These are phyloP conservation scores for Phaeosphaeria sp. DNA, from an alignment of 2,329 filamentous ascomycete genomes.

Conservation along the genomic window DNA sequence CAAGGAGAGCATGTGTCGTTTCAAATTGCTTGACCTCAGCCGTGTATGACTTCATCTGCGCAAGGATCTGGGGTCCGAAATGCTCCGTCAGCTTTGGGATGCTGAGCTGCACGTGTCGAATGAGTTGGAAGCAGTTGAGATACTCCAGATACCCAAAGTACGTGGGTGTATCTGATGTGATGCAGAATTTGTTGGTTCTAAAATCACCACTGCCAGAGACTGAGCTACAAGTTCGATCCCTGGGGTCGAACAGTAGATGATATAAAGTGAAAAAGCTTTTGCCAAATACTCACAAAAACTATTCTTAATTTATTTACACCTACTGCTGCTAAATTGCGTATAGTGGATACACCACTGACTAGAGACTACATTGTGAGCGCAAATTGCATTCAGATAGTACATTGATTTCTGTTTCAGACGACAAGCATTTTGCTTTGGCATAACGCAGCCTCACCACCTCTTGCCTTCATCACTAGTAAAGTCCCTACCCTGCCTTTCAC, in stretches of 20 bases:
- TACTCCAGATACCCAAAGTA: conserved; percentile 26
- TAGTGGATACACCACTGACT: background rate
- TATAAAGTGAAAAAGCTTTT: too few species aligned
- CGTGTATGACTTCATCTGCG: conserved; percentile 15
- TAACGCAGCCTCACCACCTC: conserved; percentile 34
- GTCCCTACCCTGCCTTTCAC: conserved; percentile 55
- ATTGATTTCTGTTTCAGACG: background rate
- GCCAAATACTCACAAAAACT: too few species aligned
- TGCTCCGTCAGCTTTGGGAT: conserved; percentile 3
- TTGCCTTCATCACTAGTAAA: conserved; percentile 14
- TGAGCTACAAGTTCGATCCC: too few species aligned
- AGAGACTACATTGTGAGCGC: background rate
- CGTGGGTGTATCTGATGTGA: conserved; percentile 17
- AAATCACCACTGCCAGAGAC: too few species aligned
- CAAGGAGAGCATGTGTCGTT: background rate
- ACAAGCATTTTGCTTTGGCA: background rate
- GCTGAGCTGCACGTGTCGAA: conserved; percentile 21
- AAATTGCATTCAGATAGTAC: background rate
- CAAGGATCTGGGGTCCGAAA: conserved; percentile 5
- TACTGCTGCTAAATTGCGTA: background rate
- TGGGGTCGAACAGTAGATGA: too few species aligned
- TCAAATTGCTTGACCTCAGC: conserved; percentile 9
- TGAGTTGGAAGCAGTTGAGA: conserved; percentile 25
- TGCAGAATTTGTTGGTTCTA: conserved; percentile 22
- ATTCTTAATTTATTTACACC: background rate